Base-by-base conservation (phyloP, 1,139 yeast genomes). In the Lodderomyces metapsilosis region DNA sequence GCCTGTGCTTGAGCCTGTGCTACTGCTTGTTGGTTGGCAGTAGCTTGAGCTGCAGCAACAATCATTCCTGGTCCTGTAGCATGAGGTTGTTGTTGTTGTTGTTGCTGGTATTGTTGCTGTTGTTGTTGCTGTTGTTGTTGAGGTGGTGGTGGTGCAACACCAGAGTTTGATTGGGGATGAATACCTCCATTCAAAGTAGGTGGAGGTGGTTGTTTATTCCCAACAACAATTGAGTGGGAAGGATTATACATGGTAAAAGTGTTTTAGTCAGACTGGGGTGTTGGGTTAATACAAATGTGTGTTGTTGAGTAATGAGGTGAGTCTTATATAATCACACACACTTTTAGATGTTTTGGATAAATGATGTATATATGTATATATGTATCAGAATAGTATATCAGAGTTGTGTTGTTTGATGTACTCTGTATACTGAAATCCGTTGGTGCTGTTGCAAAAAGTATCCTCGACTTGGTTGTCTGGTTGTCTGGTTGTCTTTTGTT, bases 21-120 rank as follows among this genome's bases (percentile, higher is more conserved):
- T 34, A 36, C 39, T 6, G 45, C 47, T 31, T 43, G 44, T 31
- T 43, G 45, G 21, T 38, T 41, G 20, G 46, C 46, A 35, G 44
- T 25, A n/a, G 30, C 30, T 39, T 43, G 45, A 23, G 48, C 48
- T 5, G 48, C 48, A 8, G 48, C 48, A 6, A 45, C 48, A 21
- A 45, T 45, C 9, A 45, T 41, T 11, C 48, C 48, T 3, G 48
- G 48, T 2, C 48, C 48, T 8, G 38, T 34, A 4, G 39, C 46
- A 20, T 43, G 48, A 9, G 33, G 34, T 13, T 28, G 31, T 11
- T 39, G 42, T 9, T 41, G 39, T 7, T 36, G 37, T 2, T 35
- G 37, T 21, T 39, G 41, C 2, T 25, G 33, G n/a, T 34, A 38
- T 5, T 34, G 36, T 34, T 39, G 41, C 18, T 12, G 30, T 11